Evolutionary conservation across 2,329 filamentous ascomycete species (phyloP), one percentile per base, ranked within the genome.

Genomic region (Tolypocladium pustulatum): DNA sequence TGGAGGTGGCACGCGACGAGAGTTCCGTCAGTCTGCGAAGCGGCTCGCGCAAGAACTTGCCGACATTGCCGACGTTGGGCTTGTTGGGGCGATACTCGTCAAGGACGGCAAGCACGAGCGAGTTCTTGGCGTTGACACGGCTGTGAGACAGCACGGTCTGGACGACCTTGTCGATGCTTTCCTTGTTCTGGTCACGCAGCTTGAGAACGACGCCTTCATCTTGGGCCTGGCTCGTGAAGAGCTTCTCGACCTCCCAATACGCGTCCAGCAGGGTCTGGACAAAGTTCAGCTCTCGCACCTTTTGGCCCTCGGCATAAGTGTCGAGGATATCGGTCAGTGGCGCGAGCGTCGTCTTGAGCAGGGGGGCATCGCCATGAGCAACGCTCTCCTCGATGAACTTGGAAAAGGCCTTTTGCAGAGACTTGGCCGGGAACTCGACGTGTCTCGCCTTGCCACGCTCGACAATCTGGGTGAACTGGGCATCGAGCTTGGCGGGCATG

Each of bases 71-170:
- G 61, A 89, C 87, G 62, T 89, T 87, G 53, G 94, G 92, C 78
- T 89, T 94, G 79, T 97, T 97, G 59, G 94, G 94, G 60, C 89
- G 87, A 79, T 97, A 99, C 72, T 93, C 88, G 41, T 97, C 91
- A 38, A 99, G 81, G 59, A 99, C 91, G 53, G 93, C 92, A 55
- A 97, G 78, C 56, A 97, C 79, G 56, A 99, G 82, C 67, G 94
- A 92, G 77, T 94, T 97, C 87, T 99, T 99, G 61, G 91, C 85
- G 65, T 86, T 88, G 59, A 97, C 89, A 62, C 90, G 88, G 74
- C 91, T 94, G 79, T 99, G 94, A 0, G 94, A 97, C 32, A 99
- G 83, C 5, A 96, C 93, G 25, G 84, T 92, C 69, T 94, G 87
- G 22, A 97, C 87, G 61, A 97, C 90, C 71, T 87, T 88, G 66